Percentiles rank a stretch among this genome's conserved stretches.
These are phyloP conservation scores for Diplodia sapinea DNA, from an alignment of 2,329 filamentous ascomycete genomes.

Conservation along the genomic window DNA sequence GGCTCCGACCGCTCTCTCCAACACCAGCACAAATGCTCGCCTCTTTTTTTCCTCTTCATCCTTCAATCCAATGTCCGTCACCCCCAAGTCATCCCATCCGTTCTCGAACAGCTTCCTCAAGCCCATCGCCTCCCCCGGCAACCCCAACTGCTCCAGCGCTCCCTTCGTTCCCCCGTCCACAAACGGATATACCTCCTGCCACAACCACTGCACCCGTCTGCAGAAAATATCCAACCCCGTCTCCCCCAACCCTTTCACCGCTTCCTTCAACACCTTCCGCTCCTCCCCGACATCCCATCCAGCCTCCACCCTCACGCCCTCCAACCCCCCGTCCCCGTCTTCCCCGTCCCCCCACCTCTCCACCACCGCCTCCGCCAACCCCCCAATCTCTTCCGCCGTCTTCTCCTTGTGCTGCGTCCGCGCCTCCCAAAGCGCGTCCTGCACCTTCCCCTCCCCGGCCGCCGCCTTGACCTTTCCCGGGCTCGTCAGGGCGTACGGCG, in stretches of 20 bases:
- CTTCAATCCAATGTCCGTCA: slow-evolving; percentile 38
- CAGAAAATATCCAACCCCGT: slow-evolving; percentile 53
- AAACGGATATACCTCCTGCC: slow-evolving; percentile 49
- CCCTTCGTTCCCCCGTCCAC: slow-evolving; percentile 46
- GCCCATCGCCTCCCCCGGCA: slow-evolving; percentile 45
- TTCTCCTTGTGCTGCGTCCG: slow-evolving; percentile 55
- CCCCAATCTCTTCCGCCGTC: slow-evolving; percentile 50
- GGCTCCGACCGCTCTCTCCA: slow-evolving; percentile 48
- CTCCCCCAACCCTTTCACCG: slow-evolving; percentile 51
- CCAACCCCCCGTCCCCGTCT: slow-evolving; percentile 38
- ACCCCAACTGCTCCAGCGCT: slow-evolving; percentile 44
- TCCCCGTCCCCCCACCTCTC: slow-evolving; percentile 40
- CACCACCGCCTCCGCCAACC: slow-evolving; percentile 41
- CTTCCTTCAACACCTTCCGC: slow-evolving; percentile 42
- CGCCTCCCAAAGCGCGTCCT: slow-evolving; percentile 50
- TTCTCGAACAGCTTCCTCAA: slow-evolving; percentile 45
- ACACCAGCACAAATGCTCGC: slow-evolving; percentile 48
- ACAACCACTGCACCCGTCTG: slow-evolving; percentile 50
- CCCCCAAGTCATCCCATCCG: slow-evolving; percentile 45
- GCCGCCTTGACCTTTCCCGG: slow-evolving; percentile 45
- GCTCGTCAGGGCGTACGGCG: slow-evolving; percentile 49
- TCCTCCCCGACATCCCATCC: slow-evolving; percentile 40
- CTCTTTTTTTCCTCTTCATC: slow-evolving; percentile 46
- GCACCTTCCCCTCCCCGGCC: slow-evolving; percentile 45
- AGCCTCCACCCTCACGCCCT: slow-evolving; percentile 43